These are phyloP conservation scores for Boletus vinaceobasis DNA, from an alignment of 768 basidiomycete genomes.

Conservation along the genomic window DNA sequence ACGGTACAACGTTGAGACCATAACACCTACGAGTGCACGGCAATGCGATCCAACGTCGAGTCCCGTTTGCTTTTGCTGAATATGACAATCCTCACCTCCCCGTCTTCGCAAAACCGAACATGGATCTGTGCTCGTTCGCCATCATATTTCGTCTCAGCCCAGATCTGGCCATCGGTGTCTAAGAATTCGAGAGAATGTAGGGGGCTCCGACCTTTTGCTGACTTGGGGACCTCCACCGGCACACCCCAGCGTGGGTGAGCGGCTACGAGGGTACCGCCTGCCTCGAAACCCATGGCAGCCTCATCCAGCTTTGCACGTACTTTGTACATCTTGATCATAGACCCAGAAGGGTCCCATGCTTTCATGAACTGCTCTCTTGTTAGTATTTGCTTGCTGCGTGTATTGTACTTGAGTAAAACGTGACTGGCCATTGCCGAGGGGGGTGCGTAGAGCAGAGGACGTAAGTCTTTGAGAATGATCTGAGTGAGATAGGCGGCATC, in stretches of 20 bases:
- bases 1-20: not conserved
- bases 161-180: slow-evolving; percentile 39
- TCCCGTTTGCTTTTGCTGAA: slow-evolving; percentile 88
- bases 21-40: slow-evolving; percentile 47
- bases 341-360: slow-evolving; percentile 62
- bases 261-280: slow-evolving; percentile 22
- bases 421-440: slow-evolving; percentile 42
- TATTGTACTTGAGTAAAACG: slow-evolving; percentile 55
- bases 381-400: slow-evolving; percentile 52
- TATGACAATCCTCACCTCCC: slow-evolving; percentile 56
- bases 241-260: slow-evolving; percentile 49
- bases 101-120: slow-evolving; percentile 46
- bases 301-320: slow-evolving; percentile 57
- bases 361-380: slow-evolving; percentile 62
- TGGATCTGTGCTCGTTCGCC: slow-evolving; percentile 96
- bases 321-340: slow-evolving; percentile 52
- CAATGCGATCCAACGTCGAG: slow-evolving; percentile 72
- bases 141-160: slow-evolving; percentile 93
- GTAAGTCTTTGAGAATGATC: slow-evolving; percentile 83
- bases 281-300: slow-evolving; percentile 46
- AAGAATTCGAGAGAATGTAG: slow-evolving; percentile 48
- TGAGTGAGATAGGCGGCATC: slow-evolving; percentile 76
- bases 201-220: slow-evolving; percentile 66
- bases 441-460: slow-evolving; percentile 73
- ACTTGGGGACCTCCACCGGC: slow-evolving; percentile 79